Evolutionary conservation across 495 filamentous ascomycete species (phyloP).

Genomic region (Penicillium lividum): DNA sequence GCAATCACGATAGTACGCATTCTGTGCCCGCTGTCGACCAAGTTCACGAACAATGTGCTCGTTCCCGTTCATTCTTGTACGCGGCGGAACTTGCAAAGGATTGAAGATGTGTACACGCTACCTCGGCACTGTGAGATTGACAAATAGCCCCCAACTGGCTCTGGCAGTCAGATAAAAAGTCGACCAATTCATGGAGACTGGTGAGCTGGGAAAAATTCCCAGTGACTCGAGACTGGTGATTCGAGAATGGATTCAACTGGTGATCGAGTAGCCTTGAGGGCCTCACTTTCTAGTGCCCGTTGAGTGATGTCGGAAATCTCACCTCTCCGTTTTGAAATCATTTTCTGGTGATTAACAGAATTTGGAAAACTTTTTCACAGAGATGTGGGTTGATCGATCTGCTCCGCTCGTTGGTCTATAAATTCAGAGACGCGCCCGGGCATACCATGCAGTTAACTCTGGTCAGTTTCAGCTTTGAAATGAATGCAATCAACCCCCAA

Average conservation of each 20-base stretch:
- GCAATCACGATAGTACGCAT: slow-evolving; percentile 8
- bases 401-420: not conserved
- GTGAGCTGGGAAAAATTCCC: not conserved
- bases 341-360: not conserved
- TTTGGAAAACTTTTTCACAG: not conserved
- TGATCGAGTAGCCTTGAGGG: no score
- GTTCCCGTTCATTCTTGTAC: not conserved
- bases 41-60: slow-evolving; percentile 6
- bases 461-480: not conserved
- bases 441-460: not conserved
- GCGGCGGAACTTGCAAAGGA: not conserved
- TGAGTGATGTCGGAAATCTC: not conserved
- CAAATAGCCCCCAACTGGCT: not conserved
- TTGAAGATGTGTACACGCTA: not conserved
- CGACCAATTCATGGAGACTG: not conserved
- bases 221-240: not conserved
- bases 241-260: not conserved
- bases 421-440: not conserved
- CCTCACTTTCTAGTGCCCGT: no score
- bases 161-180: not conserved
- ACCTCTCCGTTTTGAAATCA: not conserved
- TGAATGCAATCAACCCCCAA: not conserved
- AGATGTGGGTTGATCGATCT: not conserved
- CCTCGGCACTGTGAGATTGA: not conserved
- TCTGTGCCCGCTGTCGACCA: slow-evolving; percentile 2